Evolutionary conservation across 1,284 basidiomycete species (phyloP), one percentile per base, ranked within the genome.

Genomic region (Rhizoctonia solani): DNA sequence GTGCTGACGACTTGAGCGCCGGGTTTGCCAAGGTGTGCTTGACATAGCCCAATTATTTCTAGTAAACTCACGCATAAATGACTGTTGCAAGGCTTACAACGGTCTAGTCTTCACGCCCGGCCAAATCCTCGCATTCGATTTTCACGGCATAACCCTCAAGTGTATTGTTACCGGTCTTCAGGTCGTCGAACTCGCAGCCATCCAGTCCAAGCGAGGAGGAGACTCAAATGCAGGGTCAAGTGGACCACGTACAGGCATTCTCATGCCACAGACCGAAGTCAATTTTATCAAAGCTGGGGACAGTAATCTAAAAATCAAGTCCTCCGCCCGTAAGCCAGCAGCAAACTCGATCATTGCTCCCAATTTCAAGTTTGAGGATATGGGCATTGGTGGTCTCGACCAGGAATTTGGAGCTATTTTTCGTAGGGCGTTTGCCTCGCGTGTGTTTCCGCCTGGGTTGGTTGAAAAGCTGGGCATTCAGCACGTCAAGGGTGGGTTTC

Each of bases 321-420:
- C 92, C 25, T 95, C 92, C 71, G 87, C 90, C 11, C 98, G 93
- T 76, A 92, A 92, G 88, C 93, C 93, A 0, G 88, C 94, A 3
- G 87, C 95, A 13, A 99, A 98, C 76, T 95, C 96, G 0, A 98
- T 99, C 73, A 83, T 99, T 8, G 90, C 95, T 1, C 94, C 97
- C 1, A 98, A 98, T 80, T 99, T 99, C 86, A 98, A 97, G 78
- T 99, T 99, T 72, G 93, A 98, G 76, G 97, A 99, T 77, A 99
- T 99, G 96, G 97, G 97, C 27, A 98, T 99, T 74, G 97, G 97
- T 76, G 97, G 97, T 76, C 83, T 99, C 44, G 97, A 99, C 77
- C 83, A 86, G 6, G 97, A 99, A 76, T 99, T 99, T 75, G 87
- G 87, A 67, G 89, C 93, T 67, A 99, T 99, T 76, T 99, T 99